These are phyloP conservation scores for Rhynchospora tenuis DNA, from an alignment of 176 grass and related monocot species.

Conservation along the genomic window DNA sequence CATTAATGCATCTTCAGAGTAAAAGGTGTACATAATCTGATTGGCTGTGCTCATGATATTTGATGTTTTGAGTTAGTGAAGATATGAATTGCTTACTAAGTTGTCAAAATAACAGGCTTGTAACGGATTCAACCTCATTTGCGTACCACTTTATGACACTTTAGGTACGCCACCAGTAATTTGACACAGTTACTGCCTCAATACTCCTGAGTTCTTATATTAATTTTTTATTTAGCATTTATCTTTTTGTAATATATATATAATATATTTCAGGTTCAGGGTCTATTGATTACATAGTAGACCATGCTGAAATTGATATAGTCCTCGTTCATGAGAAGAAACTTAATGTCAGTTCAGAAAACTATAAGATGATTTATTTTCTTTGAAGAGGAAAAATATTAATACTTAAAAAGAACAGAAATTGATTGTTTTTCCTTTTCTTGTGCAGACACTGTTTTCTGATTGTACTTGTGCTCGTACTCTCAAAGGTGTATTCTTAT, in stretches of 20 bases:
- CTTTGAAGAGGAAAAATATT: neutral
- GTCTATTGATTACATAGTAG: constrained; percentile 79
- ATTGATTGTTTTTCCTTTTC: neutral
- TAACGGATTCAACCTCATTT: constrained; percentile 73
- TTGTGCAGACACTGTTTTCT: constrained; percentile 47
- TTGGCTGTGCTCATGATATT: neutral
- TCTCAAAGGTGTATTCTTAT: constrained; percentile 52
- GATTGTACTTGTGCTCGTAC: constrained; percentile 41
- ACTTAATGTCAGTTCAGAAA: constrained; percentile 46
- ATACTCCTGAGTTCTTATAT: constrained; percentile 11
- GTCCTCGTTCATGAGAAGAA: constrained; percentile 93
- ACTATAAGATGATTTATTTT: neutral
- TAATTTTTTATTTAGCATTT: neutral
- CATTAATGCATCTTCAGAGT: neutral
- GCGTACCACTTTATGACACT: constrained; percentile 90
- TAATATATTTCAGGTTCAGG: constrained; percentile 46
- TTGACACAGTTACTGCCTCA: neutral
- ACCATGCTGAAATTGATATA: constrained; percentile 87
- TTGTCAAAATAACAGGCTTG: constrained; percentile 64
- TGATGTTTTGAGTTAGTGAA: neutral
- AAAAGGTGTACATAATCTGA: neutral
- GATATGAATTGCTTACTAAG: neutral
- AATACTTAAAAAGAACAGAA: neutral
- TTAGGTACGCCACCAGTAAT: constrained; percentile 44
- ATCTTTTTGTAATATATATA: neutral